Conservation (phyloP, 768 basidiomycete genomes). For the Auriscalpium orientale region DNA sequence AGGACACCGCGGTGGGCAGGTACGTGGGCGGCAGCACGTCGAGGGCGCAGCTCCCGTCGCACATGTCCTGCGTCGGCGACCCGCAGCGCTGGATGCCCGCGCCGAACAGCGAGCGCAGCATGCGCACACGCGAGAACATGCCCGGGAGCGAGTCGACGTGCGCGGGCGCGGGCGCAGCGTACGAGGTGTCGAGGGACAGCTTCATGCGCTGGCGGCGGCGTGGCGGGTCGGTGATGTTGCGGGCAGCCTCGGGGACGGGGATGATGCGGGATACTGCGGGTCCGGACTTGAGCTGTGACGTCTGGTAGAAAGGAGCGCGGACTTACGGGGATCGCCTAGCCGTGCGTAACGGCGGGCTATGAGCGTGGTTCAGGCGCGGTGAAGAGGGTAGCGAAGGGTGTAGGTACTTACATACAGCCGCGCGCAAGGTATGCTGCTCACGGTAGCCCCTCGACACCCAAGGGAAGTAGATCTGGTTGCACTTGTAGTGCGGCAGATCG, state of each 20-base stretch:
- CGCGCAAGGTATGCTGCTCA: constrained; percentile 11
- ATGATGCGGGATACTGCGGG: too few relatives aligned
- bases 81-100: constrained; percentile 1
- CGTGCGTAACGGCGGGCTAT: neutral
- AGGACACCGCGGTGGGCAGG: constrained; percentile 5
- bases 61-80: constrained; percentile 13
- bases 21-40: neutral
- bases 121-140: neutral
- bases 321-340: neutral
- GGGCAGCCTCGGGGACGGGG: too few relatives aligned
- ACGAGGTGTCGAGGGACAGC: neutral
- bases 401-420: constrained; percentile 7
- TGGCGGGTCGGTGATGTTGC: too few relatives aligned
- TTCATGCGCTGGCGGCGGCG: too few relatives aligned
- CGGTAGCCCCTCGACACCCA: constrained; percentile 19
- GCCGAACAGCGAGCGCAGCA: neutral
- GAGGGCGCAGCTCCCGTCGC: constrained; percentile 16
- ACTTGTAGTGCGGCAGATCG: constrained; percentile 18
- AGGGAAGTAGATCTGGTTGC: constrained; percentile 18
- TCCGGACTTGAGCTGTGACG: too few relatives aligned
- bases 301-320: neutral
- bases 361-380: neutral
- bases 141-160: neutral
- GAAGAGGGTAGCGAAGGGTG: neutral
- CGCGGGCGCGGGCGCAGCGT: neutral